Conservation (phyloP, 2,329 filamentous ascomycete genomes). For the Hypoxylon sp. region DNA sequence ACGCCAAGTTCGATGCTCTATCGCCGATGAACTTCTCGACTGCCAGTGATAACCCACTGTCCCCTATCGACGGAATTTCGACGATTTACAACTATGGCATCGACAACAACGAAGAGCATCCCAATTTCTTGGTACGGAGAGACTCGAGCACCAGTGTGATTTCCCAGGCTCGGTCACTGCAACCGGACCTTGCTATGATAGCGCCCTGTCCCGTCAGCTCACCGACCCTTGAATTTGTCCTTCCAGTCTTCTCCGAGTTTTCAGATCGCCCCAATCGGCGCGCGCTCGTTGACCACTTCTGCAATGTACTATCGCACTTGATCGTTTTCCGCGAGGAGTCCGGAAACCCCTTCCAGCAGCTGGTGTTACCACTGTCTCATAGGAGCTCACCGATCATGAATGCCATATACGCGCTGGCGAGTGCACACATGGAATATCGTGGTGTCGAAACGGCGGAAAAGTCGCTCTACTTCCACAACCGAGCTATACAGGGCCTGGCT, state of each 20-base stretch:
- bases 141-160: slow-evolving; percentile 37
- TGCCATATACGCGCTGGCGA: slow-evolving; percentile 84
- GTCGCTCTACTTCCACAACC: slow-evolving; percentile 69
- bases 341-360: slow-evolving; percentile 72
- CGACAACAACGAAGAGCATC: slow-evolving; percentile 32
- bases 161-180: slow-evolving; percentile 46
- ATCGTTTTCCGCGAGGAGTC: slow-evolving; percentile 73
- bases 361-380: slow-evolving; percentile 70
- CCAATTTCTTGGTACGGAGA: slow-evolving; percentile 39
- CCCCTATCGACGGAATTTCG: slow-evolving; percentile 48
- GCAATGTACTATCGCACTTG: slow-evolving; percentile 72
- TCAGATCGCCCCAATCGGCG: slow-evolving; percentile 65
- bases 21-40: slow-evolving; percentile 39
- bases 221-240: slow-evolving; percentile 62
- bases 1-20: slow-evolving; percentile 32
- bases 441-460: slow-evolving; percentile 65
- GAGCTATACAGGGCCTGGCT: slow-evolving; percentile 68
- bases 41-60: slow-evolving; percentile 44
- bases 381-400: slow-evolving; percentile 75
- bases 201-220: slow-evolving; percentile 55
- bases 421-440: slow-evolving; percentile 82
- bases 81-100: slow-evolving; percentile 49
- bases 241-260: slow-evolving; percentile 68
- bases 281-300: slow-evolving; percentile 70
- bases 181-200: slow-evolving; percentile 57